Percentiles rank a stretch among this genome's conserved stretches.
Evolutionary conservation across 2,329 filamentous ascomycete genomes (phyloP).

Genomic region (Alternaria gansuensis): DNA sequence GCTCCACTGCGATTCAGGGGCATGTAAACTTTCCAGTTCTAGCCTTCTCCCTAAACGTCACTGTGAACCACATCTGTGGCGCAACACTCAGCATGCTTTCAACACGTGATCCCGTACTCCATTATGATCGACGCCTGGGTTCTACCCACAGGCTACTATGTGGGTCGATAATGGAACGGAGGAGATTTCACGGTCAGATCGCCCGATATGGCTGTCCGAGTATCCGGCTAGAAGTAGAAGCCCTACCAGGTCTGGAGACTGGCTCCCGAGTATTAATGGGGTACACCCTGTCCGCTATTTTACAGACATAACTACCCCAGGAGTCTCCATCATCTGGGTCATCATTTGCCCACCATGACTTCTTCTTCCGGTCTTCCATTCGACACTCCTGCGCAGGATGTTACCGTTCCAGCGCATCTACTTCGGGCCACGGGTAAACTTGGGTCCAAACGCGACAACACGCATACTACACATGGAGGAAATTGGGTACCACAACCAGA

Average conservation of each 20-base stretch:
- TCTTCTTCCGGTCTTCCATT: slow-evolving; percentile 10
- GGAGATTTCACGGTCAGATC: slow-evolving; percentile 12
- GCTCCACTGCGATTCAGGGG: slow-evolving; percentile 4
- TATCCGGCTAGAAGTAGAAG: slow-evolving; percentile 9
- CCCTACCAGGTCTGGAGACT: slow-evolving; percentile 16
- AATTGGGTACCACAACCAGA: slow-evolving; percentile 29
- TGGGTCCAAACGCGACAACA: slow-evolving; percentile 29
- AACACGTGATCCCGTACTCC: slow-evolving; percentile 7
- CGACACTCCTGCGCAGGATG: slow-evolving; percentile 21
- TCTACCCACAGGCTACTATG: slow-evolving; percentile 6
- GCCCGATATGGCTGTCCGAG: slow-evolving; percentile 15
- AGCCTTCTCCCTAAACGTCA: slow-evolving; percentile 16
- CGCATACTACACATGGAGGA: slow-evolving; percentile 16
- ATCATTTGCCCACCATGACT: slow-evolving; percentile 11
- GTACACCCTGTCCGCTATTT: slow-evolving; percentile 9
- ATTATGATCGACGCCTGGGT: slow-evolving; percentile 17
- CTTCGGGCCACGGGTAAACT: slow-evolving; percentile 29
- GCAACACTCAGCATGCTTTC: slow-evolving; percentile 12
- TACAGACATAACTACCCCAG: slow-evolving; percentile 6
- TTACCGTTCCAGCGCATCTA: slow-evolving; percentile 36
- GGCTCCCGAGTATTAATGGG: slow-evolving; percentile 15
- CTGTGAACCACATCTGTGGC: slow-evolving; percentile 13
- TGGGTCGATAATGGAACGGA: slow-evolving; percentile 14
- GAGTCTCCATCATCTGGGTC: slow-evolving; percentile 1
- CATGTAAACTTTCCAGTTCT: slow-evolving; percentile 8